phyloP scores from a whole-genome alignment of 2,329 filamentous ascomycete species.

The Lojkania enalia region DNA sequence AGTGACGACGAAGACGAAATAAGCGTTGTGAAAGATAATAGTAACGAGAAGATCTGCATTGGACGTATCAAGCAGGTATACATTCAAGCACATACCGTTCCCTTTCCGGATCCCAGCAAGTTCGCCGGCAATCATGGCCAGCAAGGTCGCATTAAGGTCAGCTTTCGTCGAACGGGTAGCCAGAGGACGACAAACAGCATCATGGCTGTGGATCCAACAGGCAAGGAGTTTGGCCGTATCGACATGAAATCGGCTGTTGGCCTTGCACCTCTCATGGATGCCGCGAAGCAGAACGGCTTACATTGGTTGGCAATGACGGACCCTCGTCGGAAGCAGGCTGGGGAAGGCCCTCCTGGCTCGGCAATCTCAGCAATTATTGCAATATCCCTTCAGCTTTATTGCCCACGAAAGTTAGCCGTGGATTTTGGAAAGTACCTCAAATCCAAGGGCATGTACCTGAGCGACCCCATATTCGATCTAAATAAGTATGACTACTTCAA shows the following conservation, averaged over 20 bases:
- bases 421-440: conserved; percentile 70
- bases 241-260: conserved; percentile 68
- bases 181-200: conserved; percentile 66
- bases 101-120: conserved; percentile 67
- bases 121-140: conserved; percentile 60
- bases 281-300: conserved; percentile 61
- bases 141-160: conserved; percentile 72
- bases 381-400: conserved; percentile 78
- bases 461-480: conserved; percentile 63
- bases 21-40: conserved; percentile 61
- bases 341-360: conserved; percentile 54
- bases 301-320: conserved; percentile 73
- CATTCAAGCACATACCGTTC: conserved; percentile 69
- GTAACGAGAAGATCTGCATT: conserved; percentile 75
- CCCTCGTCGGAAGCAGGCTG: conserved; percentile 62
- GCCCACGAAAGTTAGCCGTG: conserved; percentile 66
- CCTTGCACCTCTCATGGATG: conserved; percentile 73
- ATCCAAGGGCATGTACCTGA: conserved; percentile 68
- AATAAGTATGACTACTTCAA: conserved; percentile 74
- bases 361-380: conserved; percentile 39
- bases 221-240: conserved; percentile 73
- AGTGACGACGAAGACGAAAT: conserved; percentile 64
- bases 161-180: conserved; percentile 64
- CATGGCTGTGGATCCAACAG: conserved; percentile 71
- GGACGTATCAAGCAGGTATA: conserved; percentile 72